phyloP scores from a whole-genome alignment of 257 asterid genomes.

The Solanum megistacrolobum region DNA sequence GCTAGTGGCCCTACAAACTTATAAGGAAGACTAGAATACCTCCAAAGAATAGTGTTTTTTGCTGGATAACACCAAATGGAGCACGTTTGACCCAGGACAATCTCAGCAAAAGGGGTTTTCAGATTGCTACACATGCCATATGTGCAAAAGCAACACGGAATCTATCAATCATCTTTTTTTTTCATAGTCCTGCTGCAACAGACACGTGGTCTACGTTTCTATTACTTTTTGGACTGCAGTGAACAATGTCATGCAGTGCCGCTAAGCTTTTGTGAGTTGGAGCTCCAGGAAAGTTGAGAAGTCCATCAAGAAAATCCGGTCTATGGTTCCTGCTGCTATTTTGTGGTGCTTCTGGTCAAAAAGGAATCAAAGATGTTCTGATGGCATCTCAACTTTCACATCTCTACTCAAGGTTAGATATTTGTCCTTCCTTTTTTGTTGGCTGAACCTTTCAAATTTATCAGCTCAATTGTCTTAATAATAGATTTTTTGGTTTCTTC shows the following conservation, averaged over 20 bases:
- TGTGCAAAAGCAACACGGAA: not conserved
- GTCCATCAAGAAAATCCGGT: not conserved
- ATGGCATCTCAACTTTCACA: not conserved
- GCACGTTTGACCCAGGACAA: not conserved
- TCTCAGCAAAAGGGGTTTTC: not conserved
- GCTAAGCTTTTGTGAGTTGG: not conserved
- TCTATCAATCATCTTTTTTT: not conserved
- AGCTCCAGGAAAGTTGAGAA: not conserved
- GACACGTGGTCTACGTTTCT: not conserved
- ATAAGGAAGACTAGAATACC: not conserved
- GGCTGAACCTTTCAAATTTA: no score
- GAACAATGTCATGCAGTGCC: not conserved
- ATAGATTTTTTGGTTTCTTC: not conserved
- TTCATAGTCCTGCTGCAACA: not conserved
- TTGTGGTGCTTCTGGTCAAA: not conserved
- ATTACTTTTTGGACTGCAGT: not conserved
- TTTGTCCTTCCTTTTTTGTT: not conserved
- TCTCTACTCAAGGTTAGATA: not conserved
- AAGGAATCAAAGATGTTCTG: not conserved
- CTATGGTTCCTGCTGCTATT: not conserved
- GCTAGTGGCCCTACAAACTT: not conserved
- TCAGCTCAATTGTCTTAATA: not conserved
- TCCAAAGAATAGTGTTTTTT: not conserved
- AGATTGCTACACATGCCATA: not conserved
- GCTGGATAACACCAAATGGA: not conserved